These are phyloP conservation scores for Fusarium guadeloupense DNA, from an alignment of 2,329 filamentous ascomycete species.

Conservation along the genomic window DNA sequence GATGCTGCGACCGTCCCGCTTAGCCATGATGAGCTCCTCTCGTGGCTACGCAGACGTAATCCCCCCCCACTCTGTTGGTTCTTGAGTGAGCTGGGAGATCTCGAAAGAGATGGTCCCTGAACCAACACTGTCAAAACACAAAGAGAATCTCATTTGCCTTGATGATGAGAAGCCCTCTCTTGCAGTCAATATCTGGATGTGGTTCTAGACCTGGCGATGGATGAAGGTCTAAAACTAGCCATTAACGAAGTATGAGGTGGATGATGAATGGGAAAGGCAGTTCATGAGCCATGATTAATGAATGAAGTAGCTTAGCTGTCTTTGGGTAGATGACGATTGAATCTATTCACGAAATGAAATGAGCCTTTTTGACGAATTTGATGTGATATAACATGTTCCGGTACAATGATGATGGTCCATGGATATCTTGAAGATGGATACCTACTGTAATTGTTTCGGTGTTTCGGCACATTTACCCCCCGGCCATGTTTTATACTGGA, in stretches of 20 bases:
- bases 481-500: no score
- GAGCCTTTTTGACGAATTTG: background rate
- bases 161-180: conserved; percentile 40
- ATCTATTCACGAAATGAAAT: conserved; percentile 55
- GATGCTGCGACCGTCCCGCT: conserved; percentile 62
- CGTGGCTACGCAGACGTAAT: conserved; percentile 43
- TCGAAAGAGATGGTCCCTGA: conserved; percentile 21
- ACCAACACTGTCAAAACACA: conserved; percentile 31
- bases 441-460: no score
- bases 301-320: conserved; percentile 33
- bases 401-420: background rate
- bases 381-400: conserved; percentile 1
- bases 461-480: background rate
- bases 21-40: conserved; percentile 41
- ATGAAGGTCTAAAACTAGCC: conserved; percentile 47
- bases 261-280: conserved; percentile 38
- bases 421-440: background rate
- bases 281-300: conserved; percentile 35
- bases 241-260: conserved; percentile 41
- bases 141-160: conserved; percentile 37
- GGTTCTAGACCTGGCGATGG: conserved; percentile 42
- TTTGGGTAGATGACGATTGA: conserved; percentile 62
- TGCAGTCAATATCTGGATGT: conserved; percentile 44
- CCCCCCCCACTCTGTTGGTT: conserved; percentile 44
- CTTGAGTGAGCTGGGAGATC: conserved; percentile 42